phyloP scores from a whole-genome alignment of 192 early-diverging fungal genomes.

The Coemansia sp. region DNA sequence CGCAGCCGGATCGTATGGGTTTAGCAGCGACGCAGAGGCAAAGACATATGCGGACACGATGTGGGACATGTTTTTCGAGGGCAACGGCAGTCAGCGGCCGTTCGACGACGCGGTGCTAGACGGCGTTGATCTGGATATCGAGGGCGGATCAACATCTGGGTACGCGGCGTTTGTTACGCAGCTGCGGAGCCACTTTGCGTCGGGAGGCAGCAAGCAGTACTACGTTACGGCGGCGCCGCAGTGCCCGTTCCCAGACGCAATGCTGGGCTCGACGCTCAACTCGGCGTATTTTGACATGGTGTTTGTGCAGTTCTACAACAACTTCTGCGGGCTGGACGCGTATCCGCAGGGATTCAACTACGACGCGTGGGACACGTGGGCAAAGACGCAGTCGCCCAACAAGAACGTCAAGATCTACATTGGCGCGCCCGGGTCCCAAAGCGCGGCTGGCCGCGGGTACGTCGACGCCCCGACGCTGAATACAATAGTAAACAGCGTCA shows the following conservation, averaged over 20 bases:
- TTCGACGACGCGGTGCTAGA: slow-evolving; percentile 64
- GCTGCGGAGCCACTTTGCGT: slow-evolving; percentile 51
- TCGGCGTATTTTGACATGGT: slow-evolving; percentile 66
- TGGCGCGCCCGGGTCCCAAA: slow-evolving; percentile 60
- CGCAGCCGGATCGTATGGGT: slow-evolving; percentile 61
- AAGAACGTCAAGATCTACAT: slow-evolving; percentile 61
- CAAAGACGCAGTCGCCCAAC: slow-evolving; percentile 57
- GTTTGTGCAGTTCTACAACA: slow-evolving; percentile 70
- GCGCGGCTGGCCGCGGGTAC: slow-evolving; percentile 58
- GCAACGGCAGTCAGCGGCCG: slow-evolving; percentile 57
- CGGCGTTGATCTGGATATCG: slow-evolving; percentile 65
- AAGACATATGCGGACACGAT: slow-evolving; percentile 57
- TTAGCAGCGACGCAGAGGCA: slow-evolving; percentile 47
- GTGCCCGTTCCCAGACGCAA: slow-evolving; percentile 62
- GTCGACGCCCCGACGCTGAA: slow-evolving; percentile 38
- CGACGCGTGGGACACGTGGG: slow-evolving; percentile 64
- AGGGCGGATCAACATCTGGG: slow-evolving; percentile 52
- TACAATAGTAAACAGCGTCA: slow-evolving; percentile 44
- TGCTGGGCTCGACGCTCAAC: slow-evolving; percentile 59
- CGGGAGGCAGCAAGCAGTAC: slow-evolving; percentile 54
- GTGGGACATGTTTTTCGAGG: slow-evolving; percentile 65
- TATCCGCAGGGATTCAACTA: slow-evolving; percentile 58
- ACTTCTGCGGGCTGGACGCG: slow-evolving; percentile 60
- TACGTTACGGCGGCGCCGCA: slow-evolving; percentile 64
- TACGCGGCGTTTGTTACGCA: slow-evolving; percentile 56